Evolutionary conservation across 352 stramenopile species (phyloP).

Genomic region (Phytophthora pluvialis): DNA sequence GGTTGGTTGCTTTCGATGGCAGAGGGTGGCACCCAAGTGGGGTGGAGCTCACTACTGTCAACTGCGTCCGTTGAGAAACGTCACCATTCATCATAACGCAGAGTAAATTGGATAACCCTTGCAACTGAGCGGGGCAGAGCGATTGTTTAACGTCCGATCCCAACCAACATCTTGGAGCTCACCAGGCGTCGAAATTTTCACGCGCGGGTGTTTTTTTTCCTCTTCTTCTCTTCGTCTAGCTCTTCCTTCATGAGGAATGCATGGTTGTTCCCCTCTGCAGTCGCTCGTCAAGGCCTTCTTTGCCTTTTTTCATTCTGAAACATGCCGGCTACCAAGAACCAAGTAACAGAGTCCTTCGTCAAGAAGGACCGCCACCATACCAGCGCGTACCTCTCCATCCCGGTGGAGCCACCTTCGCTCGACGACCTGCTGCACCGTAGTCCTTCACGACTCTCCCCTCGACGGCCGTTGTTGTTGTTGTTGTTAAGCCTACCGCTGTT

Average conservation of each 20-base stretch:
- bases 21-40: constrained; percentile 10
- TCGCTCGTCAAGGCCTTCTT: not conserved
- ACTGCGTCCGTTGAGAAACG: constrained; percentile 19
- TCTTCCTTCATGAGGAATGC: not conserved
- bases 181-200: constrained; percentile 1
- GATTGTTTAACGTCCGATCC: constrained; percentile 15
- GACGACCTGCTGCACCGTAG: not conserved
- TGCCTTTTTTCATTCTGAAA: constrained; percentile 21
- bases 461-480: not conserved
- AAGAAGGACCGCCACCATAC: constrained; percentile 6
- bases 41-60: constrained; percentile 10
- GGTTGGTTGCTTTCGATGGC: constrained; percentile 13
- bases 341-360: constrained; percentile 12
- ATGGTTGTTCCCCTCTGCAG: not conserved
- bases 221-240: constrained; percentile 6
- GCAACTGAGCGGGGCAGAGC: constrained; percentile 24
- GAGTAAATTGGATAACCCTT: not conserved
- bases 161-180: constrained; percentile 15
- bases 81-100: not conserved
- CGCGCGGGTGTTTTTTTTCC: constrained; percentile 17
- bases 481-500: constrained; percentile 20
- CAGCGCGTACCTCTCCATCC: constrained; percentile 23
- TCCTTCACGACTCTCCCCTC: not conserved
- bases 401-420: constrained; percentile 16
- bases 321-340: constrained; percentile 9